Conservation (phyloP, 495 filamentous ascomycete species). For the Hypoxylon fuscum region DNA sequence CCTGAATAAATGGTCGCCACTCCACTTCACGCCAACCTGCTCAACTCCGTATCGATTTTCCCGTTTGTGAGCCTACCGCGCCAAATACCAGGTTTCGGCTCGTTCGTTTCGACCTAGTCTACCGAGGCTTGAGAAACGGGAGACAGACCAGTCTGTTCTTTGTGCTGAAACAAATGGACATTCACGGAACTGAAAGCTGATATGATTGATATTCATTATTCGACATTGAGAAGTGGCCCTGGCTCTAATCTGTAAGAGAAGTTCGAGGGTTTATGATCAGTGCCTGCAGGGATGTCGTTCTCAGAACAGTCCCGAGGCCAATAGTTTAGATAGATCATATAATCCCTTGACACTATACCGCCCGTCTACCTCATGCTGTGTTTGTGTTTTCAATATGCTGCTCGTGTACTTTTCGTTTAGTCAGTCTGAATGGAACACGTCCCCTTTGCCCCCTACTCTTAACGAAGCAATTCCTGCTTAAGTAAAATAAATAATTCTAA, state of each 20-base stretch:
- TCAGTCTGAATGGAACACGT: no score
- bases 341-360: constrained; percentile 11
- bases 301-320: constrained; percentile 13
- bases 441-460: no score
- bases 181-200: background rate
- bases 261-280: constrained; percentile 18
- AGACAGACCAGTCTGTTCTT: background rate
- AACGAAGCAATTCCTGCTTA: no score
- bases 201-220: background rate
- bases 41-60: no score
- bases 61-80: no score
- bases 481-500: no score
- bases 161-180: background rate
- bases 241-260: constrained; percentile 1
- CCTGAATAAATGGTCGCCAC: no score
- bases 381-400: background rate
- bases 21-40: no score
- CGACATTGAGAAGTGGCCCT: constrained; percentile 1
- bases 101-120: constrained; percentile 6
- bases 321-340: constrained; percentile 36
- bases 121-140: background rate
- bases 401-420: background rate
- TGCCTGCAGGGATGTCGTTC: constrained; percentile 12
- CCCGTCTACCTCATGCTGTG: background rate
- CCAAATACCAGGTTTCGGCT: background rate